A percentile compares a stretch with the other conserved stretches of the same genome.
Evolutionary conservation across 2,329 filamentous ascomycete genomes (phyloP).

Genomic region (Parafenestella ontariensis): DNA sequence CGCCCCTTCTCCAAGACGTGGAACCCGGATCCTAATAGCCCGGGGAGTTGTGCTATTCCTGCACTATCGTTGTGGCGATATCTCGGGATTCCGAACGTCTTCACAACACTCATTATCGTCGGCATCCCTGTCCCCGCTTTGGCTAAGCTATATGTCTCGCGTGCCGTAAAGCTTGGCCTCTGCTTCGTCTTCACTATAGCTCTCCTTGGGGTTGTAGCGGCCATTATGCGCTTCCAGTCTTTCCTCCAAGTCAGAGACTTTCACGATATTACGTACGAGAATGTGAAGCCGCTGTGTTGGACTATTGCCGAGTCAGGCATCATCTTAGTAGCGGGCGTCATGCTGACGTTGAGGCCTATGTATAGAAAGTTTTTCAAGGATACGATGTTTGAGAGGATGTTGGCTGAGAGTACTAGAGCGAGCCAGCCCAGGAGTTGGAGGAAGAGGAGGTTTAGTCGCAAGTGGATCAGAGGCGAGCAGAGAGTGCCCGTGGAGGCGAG

Average conservation of each 20-base stretch:
- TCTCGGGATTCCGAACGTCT: constrained; percentile 25
- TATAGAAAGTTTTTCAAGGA: constrained; percentile 17
- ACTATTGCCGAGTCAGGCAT: constrained; percentile 31
- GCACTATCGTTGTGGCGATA: constrained; percentile 25
- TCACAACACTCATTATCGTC: constrained; percentile 26
- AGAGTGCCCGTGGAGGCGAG: background rate
- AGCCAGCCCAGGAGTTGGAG: constrained; percentile 4
- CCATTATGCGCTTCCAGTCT: constrained; percentile 23
- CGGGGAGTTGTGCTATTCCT: constrained; percentile 18
- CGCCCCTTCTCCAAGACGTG: constrained; percentile 27
- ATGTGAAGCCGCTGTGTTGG: constrained; percentile 26
- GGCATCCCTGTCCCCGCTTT: constrained; percentile 23
- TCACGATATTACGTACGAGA: constrained; percentile 25
- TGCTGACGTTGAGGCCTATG: constrained; percentile 26
- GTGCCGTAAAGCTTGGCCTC: constrained; percentile 18
- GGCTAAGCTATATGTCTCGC: constrained; percentile 17
- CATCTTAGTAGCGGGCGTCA: constrained; percentile 27
- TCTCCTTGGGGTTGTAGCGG: constrained; percentile 21
- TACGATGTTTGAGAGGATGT: constrained; percentile 16
- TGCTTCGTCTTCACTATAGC: constrained; percentile 18
- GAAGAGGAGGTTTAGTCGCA: constrained; percentile 10
- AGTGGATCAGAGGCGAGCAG: constrained; percentile 2
- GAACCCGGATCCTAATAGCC: background rate
- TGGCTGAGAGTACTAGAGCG: constrained; percentile 12
- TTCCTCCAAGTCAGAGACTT: constrained; percentile 23